A percentile compares a stretch with the other conserved stretches of the same genome.
phyloP scores from a whole-genome alignment of 495 filamentous ascomycete genomes.

The Staphylotrichum tortipilum region DNA sequence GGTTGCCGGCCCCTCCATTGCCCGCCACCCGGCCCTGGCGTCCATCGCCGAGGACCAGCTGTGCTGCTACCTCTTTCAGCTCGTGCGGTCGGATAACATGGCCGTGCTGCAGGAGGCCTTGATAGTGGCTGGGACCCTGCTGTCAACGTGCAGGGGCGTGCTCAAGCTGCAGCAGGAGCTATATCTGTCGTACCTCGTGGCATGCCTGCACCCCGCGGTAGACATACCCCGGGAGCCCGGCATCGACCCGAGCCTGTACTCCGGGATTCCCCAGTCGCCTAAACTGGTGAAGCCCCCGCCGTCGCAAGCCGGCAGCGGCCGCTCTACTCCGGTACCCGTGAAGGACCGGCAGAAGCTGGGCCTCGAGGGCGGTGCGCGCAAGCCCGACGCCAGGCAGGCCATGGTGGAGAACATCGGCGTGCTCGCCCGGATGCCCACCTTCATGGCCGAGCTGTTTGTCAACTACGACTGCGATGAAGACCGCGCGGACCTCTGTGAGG shows the following conservation, averaged over 20 bases:
- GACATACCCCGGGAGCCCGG: slow-evolving; percentile 85
- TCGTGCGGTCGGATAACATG: slow-evolving; percentile 93
- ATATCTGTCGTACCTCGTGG: slow-evolving; percentile 87
- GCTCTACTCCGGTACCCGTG: slow-evolving; percentile 86
- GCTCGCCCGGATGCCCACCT: slow-evolving; percentile 82
- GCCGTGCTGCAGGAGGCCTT: slow-evolving; percentile 84
- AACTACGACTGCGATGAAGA: slow-evolving; percentile 98
- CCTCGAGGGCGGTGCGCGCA: slow-evolving; percentile 82
- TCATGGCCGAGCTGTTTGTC: slow-evolving; percentile 89
- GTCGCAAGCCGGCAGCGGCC: slow-evolving; percentile 68
- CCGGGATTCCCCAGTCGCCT: slow-evolving; percentile 85
- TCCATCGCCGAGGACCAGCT: slow-evolving; percentile 85
- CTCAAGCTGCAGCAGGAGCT: slow-evolving; percentile 96
- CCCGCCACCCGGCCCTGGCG: slow-evolving; percentile 83
- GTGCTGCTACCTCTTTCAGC: slow-evolving; percentile 90
- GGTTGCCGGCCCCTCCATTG: slow-evolving; percentile 91
- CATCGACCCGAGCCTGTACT: slow-evolving; percentile 86
- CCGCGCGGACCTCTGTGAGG: slow-evolving; percentile 85
- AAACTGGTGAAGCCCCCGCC: slow-evolving; percentile 76
- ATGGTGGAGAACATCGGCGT: slow-evolving; percentile 97
- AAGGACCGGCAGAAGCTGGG: slow-evolving; percentile 90
- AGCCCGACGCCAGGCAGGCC: slow-evolving; percentile 89
- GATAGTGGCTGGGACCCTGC: slow-evolving; percentile 79
- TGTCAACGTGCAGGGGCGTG: slow-evolving; percentile 85
- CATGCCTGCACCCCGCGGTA: slow-evolving; percentile 83